Evolutionary conservation across 2,329 filamentous ascomycete genomes (phyloP).

Genomic region (Pyrenophora seminiperda): DNA sequence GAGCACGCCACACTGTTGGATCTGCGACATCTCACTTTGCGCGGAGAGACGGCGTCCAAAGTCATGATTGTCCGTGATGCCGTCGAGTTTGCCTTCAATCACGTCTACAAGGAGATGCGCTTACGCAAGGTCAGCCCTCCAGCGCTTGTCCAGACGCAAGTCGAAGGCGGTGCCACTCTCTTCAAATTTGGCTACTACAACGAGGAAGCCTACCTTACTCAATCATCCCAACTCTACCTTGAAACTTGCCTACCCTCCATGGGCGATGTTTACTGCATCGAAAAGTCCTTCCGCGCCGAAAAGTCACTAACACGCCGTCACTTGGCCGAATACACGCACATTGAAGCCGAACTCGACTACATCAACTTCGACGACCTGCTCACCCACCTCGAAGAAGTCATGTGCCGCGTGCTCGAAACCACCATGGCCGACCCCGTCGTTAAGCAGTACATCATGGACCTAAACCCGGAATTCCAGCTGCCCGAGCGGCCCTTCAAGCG

Average conservation of each 20-base stretch:
- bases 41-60: slow-evolving; percentile 80
- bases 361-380: slow-evolving; percentile 92
- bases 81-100: slow-evolving; percentile 79
- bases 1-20: slow-evolving; percentile 77
- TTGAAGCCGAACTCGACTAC: slow-evolving; percentile 96
- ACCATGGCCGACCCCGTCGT: slow-evolving; percentile 74
- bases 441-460: slow-evolving; percentile 74
- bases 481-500: slow-evolving; percentile 87
- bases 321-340: slow-evolving; percentile 93
- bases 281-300: slow-evolving; percentile 98
- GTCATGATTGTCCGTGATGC: slow-evolving; percentile 86
- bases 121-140: slow-evolving; percentile 86
- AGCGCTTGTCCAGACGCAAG: slow-evolving; percentile 91
- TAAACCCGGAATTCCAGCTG: slow-evolving; percentile 87
- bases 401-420: slow-evolving; percentile 83
- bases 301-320: slow-evolving; percentile 94
- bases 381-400: slow-evolving; percentile 81
- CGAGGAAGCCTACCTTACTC: slow-evolving; percentile 89
- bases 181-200: slow-evolving; percentile 91
- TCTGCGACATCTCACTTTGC: slow-evolving; percentile 81
- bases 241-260: slow-evolving; percentile 90
- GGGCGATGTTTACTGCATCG: slow-evolving; percentile 96
- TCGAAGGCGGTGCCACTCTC: slow-evolving; percentile 89
- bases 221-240: slow-evolving; percentile 96
- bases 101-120: slow-evolving; percentile 75